phyloP scores from a whole-genome alignment of 2,329 filamentous ascomycete species.

The Diaporthe citriasiana region DNA sequence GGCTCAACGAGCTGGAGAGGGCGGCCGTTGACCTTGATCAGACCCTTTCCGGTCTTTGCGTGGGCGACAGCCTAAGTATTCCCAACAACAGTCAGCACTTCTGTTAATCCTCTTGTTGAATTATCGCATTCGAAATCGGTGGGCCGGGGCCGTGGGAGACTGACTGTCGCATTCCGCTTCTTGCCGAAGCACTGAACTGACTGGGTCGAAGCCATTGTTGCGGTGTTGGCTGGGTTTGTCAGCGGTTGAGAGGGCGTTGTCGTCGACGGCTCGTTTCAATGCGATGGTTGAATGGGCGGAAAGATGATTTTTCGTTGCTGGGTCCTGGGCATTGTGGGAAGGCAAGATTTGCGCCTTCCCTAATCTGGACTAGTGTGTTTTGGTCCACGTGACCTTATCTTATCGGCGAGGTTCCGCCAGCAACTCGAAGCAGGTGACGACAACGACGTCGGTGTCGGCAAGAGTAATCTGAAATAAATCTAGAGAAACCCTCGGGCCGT shows the following conservation, averaged over 20 bases:
- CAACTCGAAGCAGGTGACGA: neutral
- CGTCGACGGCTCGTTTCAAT: slow-evolving; percentile 32
- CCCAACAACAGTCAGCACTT: slow-evolving; percentile 39
- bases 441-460: slow-evolving; percentile 2
- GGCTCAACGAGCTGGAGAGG: slow-evolving; percentile 95
- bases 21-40: slow-evolving; percentile 99
- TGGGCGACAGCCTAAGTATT: slow-evolving; percentile 43
- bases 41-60: slow-evolving; percentile 66
- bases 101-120: slow-evolving; percentile 25
- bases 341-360: slow-evolving; percentile 9
- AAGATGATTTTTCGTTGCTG: slow-evolving; percentile 40
- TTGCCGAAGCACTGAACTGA: slow-evolving; percentile 99
- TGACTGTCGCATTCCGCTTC: slow-evolving; percentile 87
- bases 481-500: neutral
- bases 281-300: slow-evolving; percentile 23
- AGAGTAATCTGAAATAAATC: neutral
- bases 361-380: neutral
- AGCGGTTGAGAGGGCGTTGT: slow-evolving; percentile 35
- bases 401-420: neutral
- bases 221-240: slow-evolving; percentile 44
- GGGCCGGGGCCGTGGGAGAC: slow-evolving; percentile 34
- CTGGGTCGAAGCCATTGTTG: slow-evolving; percentile 83
- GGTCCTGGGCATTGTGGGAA: slow-evolving; percentile 39
- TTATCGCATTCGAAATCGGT: slow-evolving; percentile 31
- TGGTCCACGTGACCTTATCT: slow-evolving; percentile 42